Base-by-base conservation (phyloP, 768 basidiomycete species). In the Calocybe cyanea region DNA sequence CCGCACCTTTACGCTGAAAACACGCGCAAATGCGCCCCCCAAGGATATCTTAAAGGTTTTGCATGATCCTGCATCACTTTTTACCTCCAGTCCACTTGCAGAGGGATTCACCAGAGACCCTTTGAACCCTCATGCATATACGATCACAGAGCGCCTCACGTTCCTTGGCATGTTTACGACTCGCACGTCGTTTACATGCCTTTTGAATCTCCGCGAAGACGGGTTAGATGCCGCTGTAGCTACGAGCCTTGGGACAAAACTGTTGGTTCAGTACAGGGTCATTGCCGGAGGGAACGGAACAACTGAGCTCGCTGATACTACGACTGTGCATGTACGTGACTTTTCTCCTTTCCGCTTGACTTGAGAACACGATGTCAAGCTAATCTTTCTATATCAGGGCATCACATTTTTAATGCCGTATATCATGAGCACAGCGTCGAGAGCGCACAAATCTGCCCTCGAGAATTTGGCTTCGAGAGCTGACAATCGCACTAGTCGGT, bases 321-420 rank as follows among this genome's bases (percentile, higher is more conserved):
- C 60, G 5, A 57, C 52, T 2, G 51, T 67, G 4, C 54, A 62
- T 50, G 72, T 70, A 38, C 42, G 57, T 39, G 4, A 11, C 38
- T 7, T 17, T 15, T 38, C 19, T 1, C 15, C 14, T 15, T 25
- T 33, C 31, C 17, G 19, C 3, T 31, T 7, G 21, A 11, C 15
- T 8, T n/a, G 24, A 21, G 14, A 25, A 31, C 31, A 20, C n/a
- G n/a, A n/a, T n/a, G n/a, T n/a, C n/a, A n/a, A n/a, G n/a, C n/a
- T n/a, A n/a, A n/a, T n/a, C n/a, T n/a, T n/a, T n/a, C n/a, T n/a
- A n/a, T 8, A n/a, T n/a, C 39, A 71, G 70, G 59, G 54, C 6
- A 48, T 67, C 25, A 66, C 59, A 48, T 48, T 70, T 36, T 48
- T 71, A 18, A 53, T 68, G 41, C 69, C 68, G 1, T 70, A 60